Evolutionary conservation across 1,139 yeast species (phyloP).

Genomic region (Geotrichum macrosporum): DNA sequence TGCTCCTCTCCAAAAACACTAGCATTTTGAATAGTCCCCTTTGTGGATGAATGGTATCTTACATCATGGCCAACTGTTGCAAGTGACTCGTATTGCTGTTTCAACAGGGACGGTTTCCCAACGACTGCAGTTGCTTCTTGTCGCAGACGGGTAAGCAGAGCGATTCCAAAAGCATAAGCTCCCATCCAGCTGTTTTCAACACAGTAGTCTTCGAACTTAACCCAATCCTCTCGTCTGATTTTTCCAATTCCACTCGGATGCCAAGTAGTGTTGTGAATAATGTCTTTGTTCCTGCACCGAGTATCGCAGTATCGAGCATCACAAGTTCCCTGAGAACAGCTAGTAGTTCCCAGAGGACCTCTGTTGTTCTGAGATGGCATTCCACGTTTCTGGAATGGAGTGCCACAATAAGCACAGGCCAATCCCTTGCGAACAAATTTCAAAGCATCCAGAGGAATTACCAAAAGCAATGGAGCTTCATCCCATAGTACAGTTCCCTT

Average conservation of each 20-base stretch:
- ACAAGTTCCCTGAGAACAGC: constrained; percentile 23
- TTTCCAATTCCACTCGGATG: constrained; percentile 41
- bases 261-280: constrained; percentile 51
- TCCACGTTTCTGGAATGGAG: neutral
- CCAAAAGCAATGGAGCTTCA: constrained; percentile 58
- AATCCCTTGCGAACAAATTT: constrained; percentile 60
- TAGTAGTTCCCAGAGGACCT: constrained; percentile 12
- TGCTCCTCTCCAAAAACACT: constrained; percentile 52
- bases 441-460: constrained; percentile 69
- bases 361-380: no score
- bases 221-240: constrained; percentile 52
- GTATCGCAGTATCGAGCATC: constrained; percentile 31
- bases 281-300: constrained; percentile 36
- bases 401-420: constrained; percentile 69
- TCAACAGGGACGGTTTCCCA: constrained; percentile 42
- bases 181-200: constrained; percentile 65
- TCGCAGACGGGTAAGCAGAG: constrained; percentile 61
- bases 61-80: constrained; percentile 67
- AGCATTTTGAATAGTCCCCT: constrained; percentile 3
- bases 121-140: constrained; percentile 56
- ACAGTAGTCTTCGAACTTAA: constrained; percentile 56
- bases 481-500: constrained; percentile 53
- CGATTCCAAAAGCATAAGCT: constrained; percentile 58
- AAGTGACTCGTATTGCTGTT: constrained; percentile 53
- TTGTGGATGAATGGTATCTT: constrained; percentile 40